phyloP scores from a whole-genome alignment of 1,284 basidiomycete species.

The Pseudozyma sp. region DNA sequence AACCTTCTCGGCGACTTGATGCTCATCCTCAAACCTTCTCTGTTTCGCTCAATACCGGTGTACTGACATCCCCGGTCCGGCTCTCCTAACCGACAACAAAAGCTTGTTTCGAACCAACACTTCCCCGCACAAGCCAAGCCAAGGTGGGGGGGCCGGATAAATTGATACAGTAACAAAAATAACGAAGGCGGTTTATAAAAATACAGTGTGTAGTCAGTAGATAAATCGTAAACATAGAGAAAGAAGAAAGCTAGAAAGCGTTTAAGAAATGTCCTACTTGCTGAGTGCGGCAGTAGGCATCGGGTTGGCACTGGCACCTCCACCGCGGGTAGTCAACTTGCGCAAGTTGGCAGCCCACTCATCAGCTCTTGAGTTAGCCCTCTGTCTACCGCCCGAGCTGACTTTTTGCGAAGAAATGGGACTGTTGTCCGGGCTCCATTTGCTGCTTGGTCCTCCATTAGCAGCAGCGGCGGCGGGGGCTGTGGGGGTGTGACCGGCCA shows the following conservation, averaged over 20 bases:
- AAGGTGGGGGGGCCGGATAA: too few relatives aligned
- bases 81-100: too few relatives aligned
- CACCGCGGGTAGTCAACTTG: conserved; percentile 16
- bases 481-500: conserved; percentile 2
- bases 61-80: too few relatives aligned
- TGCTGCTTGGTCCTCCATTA: conserved; percentile 1
- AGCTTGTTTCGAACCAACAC: too few relatives aligned
- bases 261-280: too few relatives aligned
- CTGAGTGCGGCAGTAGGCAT: conserved; percentile 5
- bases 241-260: too few relatives aligned
- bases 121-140: too few relatives aligned
- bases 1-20: too few relatives aligned
- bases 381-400: conserved; percentile 3
- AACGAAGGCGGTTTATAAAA: neutral
- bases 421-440: conserved; percentile 36
- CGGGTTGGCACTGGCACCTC: neutral
- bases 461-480: conserved; percentile 2
- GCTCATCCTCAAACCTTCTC: too few relatives aligned
- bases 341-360: conserved; percentile 43
- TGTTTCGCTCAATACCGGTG: too few relatives aligned
- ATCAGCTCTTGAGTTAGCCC: conserved; percentile 41
- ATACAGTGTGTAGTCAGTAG: conserved; percentile 1
- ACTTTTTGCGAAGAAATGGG: neutral
- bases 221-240: too few relatives aligned
- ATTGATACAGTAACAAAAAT: neutral